Percentiles rank a stretch among this genome's conserved stretches.
Evolutionary conservation across 306 rosid genomes (phyloP).

Genomic region (Carpinus viminea): DNA sequence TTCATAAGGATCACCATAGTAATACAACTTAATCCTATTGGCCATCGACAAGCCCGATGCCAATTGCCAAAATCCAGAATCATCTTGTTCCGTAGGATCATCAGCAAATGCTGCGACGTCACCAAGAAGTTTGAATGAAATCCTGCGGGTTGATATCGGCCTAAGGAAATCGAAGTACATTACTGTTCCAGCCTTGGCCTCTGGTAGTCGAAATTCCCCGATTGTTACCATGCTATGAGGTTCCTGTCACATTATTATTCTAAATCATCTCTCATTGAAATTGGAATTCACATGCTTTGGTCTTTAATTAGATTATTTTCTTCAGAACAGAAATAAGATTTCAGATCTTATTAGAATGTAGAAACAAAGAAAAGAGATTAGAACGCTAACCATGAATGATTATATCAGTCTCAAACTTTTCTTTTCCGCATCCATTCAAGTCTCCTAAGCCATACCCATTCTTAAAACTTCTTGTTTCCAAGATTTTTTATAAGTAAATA

Average conservation of each 20-base stretch:
- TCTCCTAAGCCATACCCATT: too few species aligned
- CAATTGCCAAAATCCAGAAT: slow-evolving; percentile 53
- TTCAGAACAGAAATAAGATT: not conserved
- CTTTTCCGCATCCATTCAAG: not conserved
- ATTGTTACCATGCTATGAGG: slow-evolving; percentile 55
- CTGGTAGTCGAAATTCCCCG: slow-evolving; percentile 90
- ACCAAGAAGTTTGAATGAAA: slow-evolving; percentile 81
- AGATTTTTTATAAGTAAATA: too few species aligned
- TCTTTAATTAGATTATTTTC: not conserved
- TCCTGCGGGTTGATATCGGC: slow-evolving; percentile 63
- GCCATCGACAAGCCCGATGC: slow-evolving; percentile 76
- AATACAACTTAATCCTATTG: slow-evolving; percentile 72
- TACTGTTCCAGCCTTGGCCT: slow-evolving; percentile 79
- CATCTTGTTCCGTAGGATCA: slow-evolving; percentile 83
- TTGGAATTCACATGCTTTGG: not conserved
- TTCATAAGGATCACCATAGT: slow-evolving; percentile 85
- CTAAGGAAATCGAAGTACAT: slow-evolving; percentile 91
- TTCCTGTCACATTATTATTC: slow-evolving; percentile 48
- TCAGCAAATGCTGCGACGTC: slow-evolving; percentile 81
- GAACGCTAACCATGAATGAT: not conserved
- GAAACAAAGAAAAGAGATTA: slow-evolving; percentile 1
- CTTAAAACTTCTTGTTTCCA: too few species aligned
- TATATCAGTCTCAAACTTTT: not conserved
- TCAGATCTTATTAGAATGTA: not conserved
- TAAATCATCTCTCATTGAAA: slow-evolving; percentile 16